Evolutionary conservation across 768 basidiomycete species (phyloP).

Genomic region (Suillus discolor): DNA sequence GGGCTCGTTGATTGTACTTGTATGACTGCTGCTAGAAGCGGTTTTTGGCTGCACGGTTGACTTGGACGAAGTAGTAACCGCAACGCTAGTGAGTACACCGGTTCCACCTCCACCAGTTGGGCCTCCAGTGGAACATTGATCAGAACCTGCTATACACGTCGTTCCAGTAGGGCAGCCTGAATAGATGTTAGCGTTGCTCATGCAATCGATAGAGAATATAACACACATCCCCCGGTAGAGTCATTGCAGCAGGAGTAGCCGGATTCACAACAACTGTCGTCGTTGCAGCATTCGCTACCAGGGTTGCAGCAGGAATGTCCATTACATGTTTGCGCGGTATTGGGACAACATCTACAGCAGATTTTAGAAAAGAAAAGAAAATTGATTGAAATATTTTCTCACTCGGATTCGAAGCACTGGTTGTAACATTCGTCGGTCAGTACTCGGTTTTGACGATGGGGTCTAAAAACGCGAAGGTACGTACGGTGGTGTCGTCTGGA

Average conservation of each 20-base stretch:
- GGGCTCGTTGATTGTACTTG: background rate
- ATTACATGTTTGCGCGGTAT: conserved; percentile 15
- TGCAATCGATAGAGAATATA: background rate
- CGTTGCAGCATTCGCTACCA: background rate
- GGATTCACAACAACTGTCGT: conserved; percentile 11
- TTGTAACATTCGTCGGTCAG: background rate
- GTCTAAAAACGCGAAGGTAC: conserved; percentile 1
- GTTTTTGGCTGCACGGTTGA: background rate
- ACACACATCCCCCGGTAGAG: conserved; percentile 25
- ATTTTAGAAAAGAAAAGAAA: background rate
- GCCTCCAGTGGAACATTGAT: background rate
- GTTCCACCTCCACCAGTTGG: background rate
- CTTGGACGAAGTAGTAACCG: background rate
- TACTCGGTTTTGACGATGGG: background rate
- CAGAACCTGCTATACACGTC: background rate
- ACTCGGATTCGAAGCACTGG: conserved; percentile 17
- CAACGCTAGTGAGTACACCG: background rate
- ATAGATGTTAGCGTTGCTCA: background rate
- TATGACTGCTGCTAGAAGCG: background rate
- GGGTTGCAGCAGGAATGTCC: conserved; percentile 14
- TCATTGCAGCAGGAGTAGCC: conserved; percentile 25
- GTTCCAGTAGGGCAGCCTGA: conserved; percentile 22
- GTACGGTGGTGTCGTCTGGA: conserved; percentile 18
- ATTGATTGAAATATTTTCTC: background rate
- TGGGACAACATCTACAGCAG: conserved; percentile 21